phyloP scores from a whole-genome alignment of 208 protist species.

The Acanthamoeba royreba region DNA sequence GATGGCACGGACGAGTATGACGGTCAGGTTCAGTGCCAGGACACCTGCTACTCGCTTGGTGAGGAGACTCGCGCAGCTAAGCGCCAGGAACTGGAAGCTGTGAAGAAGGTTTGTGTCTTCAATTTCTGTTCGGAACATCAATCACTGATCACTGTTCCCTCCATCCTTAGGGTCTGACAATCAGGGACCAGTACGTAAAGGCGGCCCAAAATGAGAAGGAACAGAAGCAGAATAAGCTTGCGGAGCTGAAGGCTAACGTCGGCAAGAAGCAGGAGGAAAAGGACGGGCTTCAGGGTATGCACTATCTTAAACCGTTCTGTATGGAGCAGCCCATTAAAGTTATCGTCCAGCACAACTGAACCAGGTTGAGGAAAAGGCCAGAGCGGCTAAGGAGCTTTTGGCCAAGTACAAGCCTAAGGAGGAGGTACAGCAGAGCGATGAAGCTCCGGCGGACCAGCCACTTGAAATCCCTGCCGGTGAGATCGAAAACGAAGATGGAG shows the following conservation, averaged over 20 bases:
- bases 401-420: constrained; percentile 51
- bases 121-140: background rate
- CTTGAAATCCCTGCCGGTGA: too few species aligned
- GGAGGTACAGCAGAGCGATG: too few species aligned
- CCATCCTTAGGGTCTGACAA: background rate
- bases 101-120: constrained; percentile 22
- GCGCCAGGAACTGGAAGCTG: constrained; percentile 26
- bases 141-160: background rate
- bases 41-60: constrained; percentile 74
- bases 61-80: constrained; percentile 28
- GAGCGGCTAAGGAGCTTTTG: constrained; percentile 59
- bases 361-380: constrained; percentile 51
- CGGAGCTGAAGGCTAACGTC: background rate
- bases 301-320: background rate
- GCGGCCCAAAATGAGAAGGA: background rate
- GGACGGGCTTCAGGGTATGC: background rate
- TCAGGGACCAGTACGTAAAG: background rate
- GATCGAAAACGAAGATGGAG: background rate
- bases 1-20: constrained; percentile 89
- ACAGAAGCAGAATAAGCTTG: background rate
- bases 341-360: constrained; percentile 42
- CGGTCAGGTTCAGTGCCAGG: constrained; percentile 68
- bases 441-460: too few species aligned
- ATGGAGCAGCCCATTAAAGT: background rate
- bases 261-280: background rate